phyloP scores from a whole-genome alignment of 2,329 filamentous ascomycete species.

The Penicillium sp. region DNA sequence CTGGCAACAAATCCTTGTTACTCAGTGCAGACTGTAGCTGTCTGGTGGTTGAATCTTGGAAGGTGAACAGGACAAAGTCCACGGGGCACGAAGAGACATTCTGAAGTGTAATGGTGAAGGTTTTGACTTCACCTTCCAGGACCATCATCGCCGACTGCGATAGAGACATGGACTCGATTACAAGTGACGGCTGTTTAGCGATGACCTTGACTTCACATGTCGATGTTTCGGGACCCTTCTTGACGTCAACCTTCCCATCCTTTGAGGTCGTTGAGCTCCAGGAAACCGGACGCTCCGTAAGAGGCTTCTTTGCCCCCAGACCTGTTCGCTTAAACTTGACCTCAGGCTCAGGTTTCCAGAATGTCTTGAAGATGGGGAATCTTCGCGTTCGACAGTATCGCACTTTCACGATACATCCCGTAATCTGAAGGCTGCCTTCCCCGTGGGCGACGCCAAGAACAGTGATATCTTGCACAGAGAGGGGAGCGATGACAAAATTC shows the following conservation, averaged over 20 bases:
- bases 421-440: constrained; percentile 68
- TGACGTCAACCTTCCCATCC: constrained; percentile 32
- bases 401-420: constrained; percentile 75
- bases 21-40: constrained; percentile 71
- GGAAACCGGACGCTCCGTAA: constrained; percentile 46
- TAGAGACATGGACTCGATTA: constrained; percentile 72
- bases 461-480: constrained; percentile 74
- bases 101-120: constrained; percentile 73
- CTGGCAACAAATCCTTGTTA: constrained; percentile 72
- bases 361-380: constrained; percentile 77
- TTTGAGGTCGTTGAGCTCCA: constrained; percentile 43
- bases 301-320: constrained; percentile 55
- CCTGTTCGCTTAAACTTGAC: constrained; percentile 75
- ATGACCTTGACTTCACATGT: constrained; percentile 67
- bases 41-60: constrained; percentile 80
- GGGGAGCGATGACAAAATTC: constrained; percentile 70
- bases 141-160: constrained; percentile 87
- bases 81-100: constrained; percentile 75
- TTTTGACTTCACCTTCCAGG: constrained; percentile 78
- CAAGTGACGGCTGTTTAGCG: constrained; percentile 70
- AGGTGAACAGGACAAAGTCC: constrained; percentile 82
- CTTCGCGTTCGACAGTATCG: constrained; percentile 75
- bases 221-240: constrained; percentile 36
- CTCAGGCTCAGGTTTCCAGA: constrained; percentile 69
- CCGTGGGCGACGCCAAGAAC: constrained; percentile 66